Evolutionary conservation across 108 stramenopile genomes (phyloP).

Genomic region (Stephanodiscus triporus): DNA sequence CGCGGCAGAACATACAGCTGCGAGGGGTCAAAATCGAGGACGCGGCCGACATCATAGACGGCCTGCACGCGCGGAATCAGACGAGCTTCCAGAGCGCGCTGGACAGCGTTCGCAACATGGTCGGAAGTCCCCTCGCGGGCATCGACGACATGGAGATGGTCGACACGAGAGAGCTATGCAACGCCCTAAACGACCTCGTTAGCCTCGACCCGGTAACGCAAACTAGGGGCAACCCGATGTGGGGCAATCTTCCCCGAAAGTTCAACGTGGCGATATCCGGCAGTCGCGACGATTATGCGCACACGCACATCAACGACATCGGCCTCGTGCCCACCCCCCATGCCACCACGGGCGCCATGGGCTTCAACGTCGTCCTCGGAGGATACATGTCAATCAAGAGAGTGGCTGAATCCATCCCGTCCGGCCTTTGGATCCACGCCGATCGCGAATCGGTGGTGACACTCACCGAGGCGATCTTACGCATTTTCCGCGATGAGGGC

Average conservation of each 20-base stretch:
- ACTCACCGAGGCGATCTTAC: slow-evolving; percentile 81
- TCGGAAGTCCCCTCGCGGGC: slow-evolving; percentile 92
- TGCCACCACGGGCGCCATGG: slow-evolving; percentile 85
- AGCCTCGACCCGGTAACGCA: slow-evolving; percentile 73
- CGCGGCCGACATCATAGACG: slow-evolving; percentile 86
- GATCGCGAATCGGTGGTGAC: slow-evolving; percentile 79
- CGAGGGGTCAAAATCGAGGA: slow-evolving; percentile 93
- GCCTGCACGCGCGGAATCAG: slow-evolving; percentile 84
- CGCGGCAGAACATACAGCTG: slow-evolving; percentile 90
- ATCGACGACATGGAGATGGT: slow-evolving; percentile 90
- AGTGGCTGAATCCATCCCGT: slow-evolving; percentile 79
- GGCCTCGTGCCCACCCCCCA: slow-evolving; percentile 77
- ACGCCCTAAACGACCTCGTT: slow-evolving; percentile 86
- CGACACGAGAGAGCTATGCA: slow-evolving; percentile 86
- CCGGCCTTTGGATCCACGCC: slow-evolving; percentile 88
- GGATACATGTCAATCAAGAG: slow-evolving; percentile 95
- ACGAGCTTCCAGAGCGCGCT: slow-evolving; percentile 88
- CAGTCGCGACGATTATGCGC: slow-evolving; percentile 89
- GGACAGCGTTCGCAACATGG: slow-evolving; percentile 94
- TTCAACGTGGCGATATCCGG: slow-evolving; percentile 95
- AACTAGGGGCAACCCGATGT: slow-evolving; percentile 84
- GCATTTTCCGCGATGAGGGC: slow-evolving; percentile 90
- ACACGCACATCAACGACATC: slow-evolving; percentile 96
- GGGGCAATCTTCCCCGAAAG: slow-evolving; percentile 91
- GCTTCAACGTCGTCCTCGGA: slow-evolving; percentile 94